Conservation (phyloP, 1,139 yeast genomes). For the Debaryomyces subglobosus region DNA sequence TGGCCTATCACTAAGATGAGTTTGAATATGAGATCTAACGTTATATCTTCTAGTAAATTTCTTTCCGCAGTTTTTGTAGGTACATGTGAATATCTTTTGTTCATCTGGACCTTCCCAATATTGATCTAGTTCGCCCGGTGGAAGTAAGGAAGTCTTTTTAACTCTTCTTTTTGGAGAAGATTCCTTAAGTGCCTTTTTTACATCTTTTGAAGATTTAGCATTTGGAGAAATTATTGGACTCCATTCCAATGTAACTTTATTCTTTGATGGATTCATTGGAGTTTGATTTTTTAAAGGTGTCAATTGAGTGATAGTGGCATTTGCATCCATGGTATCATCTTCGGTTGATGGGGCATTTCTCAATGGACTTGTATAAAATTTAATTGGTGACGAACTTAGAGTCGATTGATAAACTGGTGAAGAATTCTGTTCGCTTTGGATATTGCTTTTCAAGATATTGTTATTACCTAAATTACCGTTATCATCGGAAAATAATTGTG, state of each 20-base stretch:
- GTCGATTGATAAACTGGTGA: constrained; percentile 32
- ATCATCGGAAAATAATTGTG: constrained; percentile 43
- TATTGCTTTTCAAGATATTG: constrained; percentile 13
- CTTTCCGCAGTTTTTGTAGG: constrained; percentile 80
- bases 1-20: constrained; percentile 94
- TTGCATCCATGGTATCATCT: constrained; percentile 43
- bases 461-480: constrained; percentile 11
- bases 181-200: constrained; percentile 42
- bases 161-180: constrained; percentile 48
- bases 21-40: constrained; percentile 95
- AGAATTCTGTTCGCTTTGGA: constrained; percentile 17
- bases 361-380: constrained; percentile 31
- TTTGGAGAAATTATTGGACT: constrained; percentile 56
- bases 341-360: constrained; percentile 23
- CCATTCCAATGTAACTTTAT: constrained; percentile 51
- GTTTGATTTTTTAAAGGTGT: constrained; percentile 41
- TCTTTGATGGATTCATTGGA: constrained; percentile 41
- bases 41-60: constrained; percentile 87
- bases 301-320: constrained; percentile 44
- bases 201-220: constrained; percentile 40
- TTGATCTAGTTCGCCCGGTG: constrained; percentile 87
- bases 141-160: constrained; percentile 71
- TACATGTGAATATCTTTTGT: constrained; percentile 69
- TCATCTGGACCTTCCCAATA: constrained; percentile 82
- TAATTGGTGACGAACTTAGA: constrained; percentile 38